phyloP scores from a whole-genome alignment of 2,329 filamentous ascomycete species.

The Arthrobotrys megalospora region DNA sequence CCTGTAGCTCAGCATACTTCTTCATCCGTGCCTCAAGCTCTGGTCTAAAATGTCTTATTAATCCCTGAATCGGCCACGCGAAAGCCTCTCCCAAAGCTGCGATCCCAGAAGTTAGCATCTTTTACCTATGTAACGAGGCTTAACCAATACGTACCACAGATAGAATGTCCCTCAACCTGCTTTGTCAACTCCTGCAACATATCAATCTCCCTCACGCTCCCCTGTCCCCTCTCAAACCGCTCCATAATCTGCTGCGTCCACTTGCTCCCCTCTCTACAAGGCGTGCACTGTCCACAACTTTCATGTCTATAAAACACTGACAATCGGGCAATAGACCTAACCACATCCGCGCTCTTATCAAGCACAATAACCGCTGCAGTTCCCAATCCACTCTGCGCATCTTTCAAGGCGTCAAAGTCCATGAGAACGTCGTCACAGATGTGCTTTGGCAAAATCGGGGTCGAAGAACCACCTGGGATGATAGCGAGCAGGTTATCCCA shows the following conservation, averaged over 20 bases:
- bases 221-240: conserved; percentile 92
- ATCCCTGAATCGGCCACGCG: conserved; percentile 96
- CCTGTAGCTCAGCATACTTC: conserved; percentile 80
- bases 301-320: conserved; percentile 99
- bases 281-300: conserved; percentile 97
- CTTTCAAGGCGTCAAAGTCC: conserved; percentile 99
- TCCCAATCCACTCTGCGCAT: conserved; percentile 95
- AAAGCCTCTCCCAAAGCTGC: conserved; percentile 94
- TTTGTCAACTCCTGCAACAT: conserved; percentile 99
- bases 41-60: conserved; percentile 97
- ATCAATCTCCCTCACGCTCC: conserved; percentile 92
- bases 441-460: conserved; percentile 89
- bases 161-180: conserved; percentile 99
- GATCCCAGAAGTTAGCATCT: conserved; percentile 65
- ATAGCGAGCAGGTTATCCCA: conserved; percentile 98
- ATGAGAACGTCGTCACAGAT: conserved; percentile 96
- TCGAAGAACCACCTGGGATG: conserved; percentile 96
- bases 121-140: neutral
- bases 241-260: conserved; percentile 99
- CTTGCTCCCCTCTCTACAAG: conserved; percentile 98
- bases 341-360: conserved; percentile 97
- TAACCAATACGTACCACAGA: conserved; percentile 79
- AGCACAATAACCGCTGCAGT: conserved; percentile 99
- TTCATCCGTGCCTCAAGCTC: conserved; percentile 93
- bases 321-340: conserved; percentile 91